These are phyloP conservation scores for Corymbia maculata DNA, from an alignment of 345 rosid species.

Conservation along the genomic window DNA sequence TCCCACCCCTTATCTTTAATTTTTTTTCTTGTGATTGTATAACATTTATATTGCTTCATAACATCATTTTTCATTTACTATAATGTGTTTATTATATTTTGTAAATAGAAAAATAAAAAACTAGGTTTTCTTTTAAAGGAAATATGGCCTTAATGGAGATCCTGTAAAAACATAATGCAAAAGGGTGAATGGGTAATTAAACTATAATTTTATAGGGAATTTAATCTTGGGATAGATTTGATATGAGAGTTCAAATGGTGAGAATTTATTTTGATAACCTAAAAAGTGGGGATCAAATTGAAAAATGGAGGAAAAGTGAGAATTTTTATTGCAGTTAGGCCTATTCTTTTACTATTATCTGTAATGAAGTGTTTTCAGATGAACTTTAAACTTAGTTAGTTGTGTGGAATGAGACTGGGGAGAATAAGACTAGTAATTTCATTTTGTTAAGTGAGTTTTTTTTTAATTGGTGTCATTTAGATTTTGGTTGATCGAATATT, in stretches of 20 bases:
- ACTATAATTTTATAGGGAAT: neutral
- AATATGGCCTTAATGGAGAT: neutral
- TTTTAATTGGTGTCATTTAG: neutral
- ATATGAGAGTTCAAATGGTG: neutral
- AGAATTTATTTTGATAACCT: neutral
- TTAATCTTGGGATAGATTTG: neutral
- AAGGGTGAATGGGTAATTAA: neutral
- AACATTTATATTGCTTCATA: neutral
- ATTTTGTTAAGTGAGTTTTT: neutral
- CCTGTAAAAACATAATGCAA: neutral
- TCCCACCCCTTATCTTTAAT: neutral
- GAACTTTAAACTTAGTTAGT: neutral
- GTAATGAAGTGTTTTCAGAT: neutral
- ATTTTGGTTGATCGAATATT: neutral
- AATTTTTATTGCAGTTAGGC: neutral
- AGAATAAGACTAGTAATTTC: neutral
- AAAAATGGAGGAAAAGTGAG: neutral
- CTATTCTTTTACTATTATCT: neutral
- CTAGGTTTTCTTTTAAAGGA: neutral
- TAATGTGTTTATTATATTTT: neutral
- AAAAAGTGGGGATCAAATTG: neutral
- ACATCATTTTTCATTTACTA: neutral
- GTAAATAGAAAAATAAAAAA: neutral
- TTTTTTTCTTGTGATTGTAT: neutral
- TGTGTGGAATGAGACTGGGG: neutral